Evolutionary conservation across 352 stramenopile species (phyloP).

Genomic region (Phytophthora pisi): DNA sequence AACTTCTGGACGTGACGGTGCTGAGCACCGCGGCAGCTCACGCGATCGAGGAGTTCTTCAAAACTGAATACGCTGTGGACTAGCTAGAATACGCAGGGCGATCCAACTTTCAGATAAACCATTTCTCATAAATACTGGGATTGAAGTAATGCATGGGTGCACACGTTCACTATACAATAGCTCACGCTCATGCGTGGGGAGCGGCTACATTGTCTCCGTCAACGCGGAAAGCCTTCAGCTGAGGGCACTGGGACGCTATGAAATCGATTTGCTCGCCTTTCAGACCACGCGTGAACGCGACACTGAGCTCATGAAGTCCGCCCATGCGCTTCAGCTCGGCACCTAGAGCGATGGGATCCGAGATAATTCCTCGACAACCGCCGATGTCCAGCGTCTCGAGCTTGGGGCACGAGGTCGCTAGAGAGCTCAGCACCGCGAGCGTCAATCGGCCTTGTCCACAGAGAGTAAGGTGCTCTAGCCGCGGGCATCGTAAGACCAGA

Average conservation of each 20-base stretch:
- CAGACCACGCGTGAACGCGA: constrained; percentile 59
- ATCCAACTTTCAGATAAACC: background rate
- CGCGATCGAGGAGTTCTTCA: constrained; percentile 78
- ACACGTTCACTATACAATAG: background rate
- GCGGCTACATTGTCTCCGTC: constrained; percentile 41
- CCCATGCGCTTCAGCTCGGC: constrained; percentile 50
- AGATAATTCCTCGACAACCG: constrained; percentile 62
- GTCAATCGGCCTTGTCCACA: constrained; percentile 64
- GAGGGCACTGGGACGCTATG: constrained; percentile 60
- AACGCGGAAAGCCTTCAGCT: constrained; percentile 63
- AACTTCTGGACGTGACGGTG: constrained; percentile 71
- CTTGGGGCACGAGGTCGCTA: constrained; percentile 47
- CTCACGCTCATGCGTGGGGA: constrained; percentile 22
- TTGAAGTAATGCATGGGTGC: background rate
- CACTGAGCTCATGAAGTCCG: constrained; percentile 53
- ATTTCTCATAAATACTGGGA: constrained; percentile 10
- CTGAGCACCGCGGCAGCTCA: constrained; percentile 60
- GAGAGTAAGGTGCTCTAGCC: constrained; percentile 50
- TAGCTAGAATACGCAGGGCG: constrained; percentile 3
- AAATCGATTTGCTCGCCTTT: constrained; percentile 55
- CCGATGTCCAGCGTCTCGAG: constrained; percentile 62
- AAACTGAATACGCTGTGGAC: constrained; percentile 67
- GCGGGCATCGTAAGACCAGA: constrained; percentile 46
- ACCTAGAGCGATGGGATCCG: constrained; percentile 51
- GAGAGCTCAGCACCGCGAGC: constrained; percentile 37